Percentiles rank a stretch among this genome's conserved stretches.
Evolutionary conservation across 176 grass and related monocot genomes (phyloP).

Genomic region (Aegilops longissima): DNA sequence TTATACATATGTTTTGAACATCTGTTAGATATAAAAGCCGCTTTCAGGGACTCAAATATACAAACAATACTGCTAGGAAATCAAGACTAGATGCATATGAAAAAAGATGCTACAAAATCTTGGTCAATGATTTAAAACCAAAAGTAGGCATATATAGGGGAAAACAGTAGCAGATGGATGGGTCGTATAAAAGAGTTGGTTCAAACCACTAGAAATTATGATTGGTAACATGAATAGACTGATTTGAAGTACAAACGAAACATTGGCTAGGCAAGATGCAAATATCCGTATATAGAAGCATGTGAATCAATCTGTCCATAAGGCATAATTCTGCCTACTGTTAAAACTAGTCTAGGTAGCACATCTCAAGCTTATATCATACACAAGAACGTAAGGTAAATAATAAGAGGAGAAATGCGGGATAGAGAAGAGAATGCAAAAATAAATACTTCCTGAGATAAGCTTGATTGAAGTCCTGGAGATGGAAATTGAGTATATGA

Average conservation of each 20-base stretch:
- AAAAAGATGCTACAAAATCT: neutral
- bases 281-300: constrained; percentile 1
- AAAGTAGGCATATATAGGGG: neutral
- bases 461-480: constrained; percentile 14
- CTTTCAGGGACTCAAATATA: neutral
- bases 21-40: neutral
- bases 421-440: neutral
- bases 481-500: neutral
- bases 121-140: neutral
- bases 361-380: neutral
- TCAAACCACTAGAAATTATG: neutral
- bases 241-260: neutral
- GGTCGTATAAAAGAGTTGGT: neutral
- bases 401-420: neutral
- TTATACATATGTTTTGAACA: neutral
- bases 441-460: constrained; percentile 6
- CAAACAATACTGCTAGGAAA: neutral
- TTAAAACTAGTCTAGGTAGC: neutral
- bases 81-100: neutral
- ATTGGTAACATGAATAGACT: neutral
- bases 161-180: neutral
- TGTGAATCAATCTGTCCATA: neutral
- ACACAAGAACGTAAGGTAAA: neutral
- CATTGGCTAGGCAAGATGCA: neutral
- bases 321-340: neutral